Evolutionary conservation across 495 filamentous ascomycete species (phyloP), one percentile per base, ranked within the genome.

Genomic region (Xylaria cubensis): DNA sequence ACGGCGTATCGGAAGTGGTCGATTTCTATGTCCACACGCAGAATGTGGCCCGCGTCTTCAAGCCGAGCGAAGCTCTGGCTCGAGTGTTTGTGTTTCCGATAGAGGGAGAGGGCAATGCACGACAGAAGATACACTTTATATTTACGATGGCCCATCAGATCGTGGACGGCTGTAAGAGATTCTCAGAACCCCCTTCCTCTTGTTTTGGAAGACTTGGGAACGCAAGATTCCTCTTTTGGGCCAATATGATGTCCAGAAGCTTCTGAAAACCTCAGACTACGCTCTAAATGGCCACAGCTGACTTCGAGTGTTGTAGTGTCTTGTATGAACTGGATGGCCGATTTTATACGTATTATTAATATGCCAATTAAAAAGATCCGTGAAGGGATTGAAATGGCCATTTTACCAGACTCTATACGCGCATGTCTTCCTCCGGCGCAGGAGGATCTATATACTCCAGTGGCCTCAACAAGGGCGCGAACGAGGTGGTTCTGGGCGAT

Each of bases 401-500:
- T 71, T 15, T 42, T 24, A 19, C 58, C 69, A 6, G 69, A 71
- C 4, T 51, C 61, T n/a, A 55, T 64, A 71, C 46, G 46, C 19
- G 61, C 58, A 21, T 8, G 19, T 29, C 59, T 71, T 17, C 59
- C 69, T 0, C 69, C 69, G 12, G 69, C 69, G 0, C 69, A 71
- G 61, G 69, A 71, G 55, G 69, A 71, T 24, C 26, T 71, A 10
- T 71, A 63, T 17, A 42, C 21, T 17, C 69, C 69, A 9, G 61
- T 71, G 44, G 61, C 58, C 42, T n/a, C 58, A 1, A 71, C 69
- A 12, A 63, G 26, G 34, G 69, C 69, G 32, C 56, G 42, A 4
- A 62, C 19, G n/a, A 36, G 69, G 21, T 71, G 69, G 69, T 71
- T 64, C 59, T 71, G 69, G 69, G 69, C 69, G 15, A 64, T 71